Evolutionary conservation across 2,329 filamentous ascomycete species (phyloP).

Genomic region (Penicillium italicum): DNA sequence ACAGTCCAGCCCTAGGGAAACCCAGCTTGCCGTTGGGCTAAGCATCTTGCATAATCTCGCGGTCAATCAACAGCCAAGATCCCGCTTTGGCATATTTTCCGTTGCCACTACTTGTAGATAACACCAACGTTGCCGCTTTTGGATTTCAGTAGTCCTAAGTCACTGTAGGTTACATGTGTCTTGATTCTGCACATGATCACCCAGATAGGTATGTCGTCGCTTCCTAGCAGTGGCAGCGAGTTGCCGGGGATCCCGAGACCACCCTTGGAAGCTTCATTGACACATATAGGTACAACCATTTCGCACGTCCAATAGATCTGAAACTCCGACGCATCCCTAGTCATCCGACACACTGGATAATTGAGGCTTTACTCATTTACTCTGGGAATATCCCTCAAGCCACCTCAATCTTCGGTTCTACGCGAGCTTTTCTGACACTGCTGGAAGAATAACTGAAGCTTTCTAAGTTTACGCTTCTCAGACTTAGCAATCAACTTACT

Average conservation of each 20-base stretch:
- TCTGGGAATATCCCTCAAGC: constrained; percentile 9
- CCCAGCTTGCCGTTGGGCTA: not conserved
- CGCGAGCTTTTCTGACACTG: constrained; percentile 15
- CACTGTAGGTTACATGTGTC: not conserved
- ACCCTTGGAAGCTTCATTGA: not conserved
- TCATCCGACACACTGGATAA: constrained; percentile 9
- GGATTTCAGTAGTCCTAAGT: not conserved
- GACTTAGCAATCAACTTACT: not conserved
- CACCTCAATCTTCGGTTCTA: not conserved
- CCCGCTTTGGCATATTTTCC: not conserved
- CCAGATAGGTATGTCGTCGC: not conserved
- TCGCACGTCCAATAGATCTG: not conserved
- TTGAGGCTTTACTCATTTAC: not conserved
- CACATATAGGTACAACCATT: not conserved
- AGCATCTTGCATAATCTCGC: not conserved
- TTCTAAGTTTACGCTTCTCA: not conserved
- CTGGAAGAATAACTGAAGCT: not conserved
- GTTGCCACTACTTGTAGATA: not conserved
- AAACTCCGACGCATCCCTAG: constrained; percentile 18
- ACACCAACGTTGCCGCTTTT: not conserved
- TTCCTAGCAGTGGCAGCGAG: not conserved
- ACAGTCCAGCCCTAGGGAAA: not conserved
- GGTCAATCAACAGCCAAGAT: not conserved
- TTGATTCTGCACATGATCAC: not conserved
- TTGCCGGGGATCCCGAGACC: not conserved